Conservation (phyloP, 2,329 filamentous ascomycete genomes). For the Colletotrichum karsti region DNA sequence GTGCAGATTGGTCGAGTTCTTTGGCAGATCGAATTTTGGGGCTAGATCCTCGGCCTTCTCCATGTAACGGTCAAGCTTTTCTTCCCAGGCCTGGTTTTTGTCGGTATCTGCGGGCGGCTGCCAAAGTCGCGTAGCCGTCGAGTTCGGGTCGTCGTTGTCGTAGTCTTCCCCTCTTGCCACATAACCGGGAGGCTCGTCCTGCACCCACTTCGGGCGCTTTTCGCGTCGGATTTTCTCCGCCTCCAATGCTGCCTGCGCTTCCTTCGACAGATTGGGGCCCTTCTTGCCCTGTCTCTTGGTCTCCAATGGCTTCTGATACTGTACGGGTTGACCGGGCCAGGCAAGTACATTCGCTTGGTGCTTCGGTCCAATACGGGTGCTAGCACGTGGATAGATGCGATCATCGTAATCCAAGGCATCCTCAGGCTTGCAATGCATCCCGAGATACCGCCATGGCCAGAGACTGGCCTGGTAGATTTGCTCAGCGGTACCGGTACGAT, state of each 20-base stretch:
- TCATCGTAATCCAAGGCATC: constrained; percentile 98
- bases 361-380: constrained; percentile 88
- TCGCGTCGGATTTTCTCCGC: constrained; percentile 82
- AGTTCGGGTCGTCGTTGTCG: constrained; percentile 74
- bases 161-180: constrained; percentile 83
- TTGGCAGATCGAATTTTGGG: constrained; percentile 73
- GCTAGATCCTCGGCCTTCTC: constrained; percentile 71
- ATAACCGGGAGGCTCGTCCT: constrained; percentile 90
- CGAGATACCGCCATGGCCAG: constrained; percentile 96
- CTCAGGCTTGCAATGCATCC: constrained; percentile 93
- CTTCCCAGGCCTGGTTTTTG: constrained; percentile 69
- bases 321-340: constrained; percentile 88
- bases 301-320: constrained; percentile 89
- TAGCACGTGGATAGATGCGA: constrained; percentile 94
- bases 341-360: constrained; percentile 87
- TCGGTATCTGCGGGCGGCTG: constrained; percentile 72
- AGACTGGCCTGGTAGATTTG: constrained; percentile 92
- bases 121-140: constrained; percentile 81
- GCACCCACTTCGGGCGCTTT: constrained; percentile 89
- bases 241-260: constrained; percentile 80
- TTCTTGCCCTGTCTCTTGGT: constrained; percentile 85
- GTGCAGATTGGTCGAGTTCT: constrained; percentile 84
- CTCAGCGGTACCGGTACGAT: constrained; percentile 75
- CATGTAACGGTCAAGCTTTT: constrained; percentile 76
- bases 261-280: constrained; percentile 80